These are phyloP conservation scores for Cladosporium sp. DNA, from an alignment of 2,329 filamentous ascomycete species.

Conservation along the genomic window DNA sequence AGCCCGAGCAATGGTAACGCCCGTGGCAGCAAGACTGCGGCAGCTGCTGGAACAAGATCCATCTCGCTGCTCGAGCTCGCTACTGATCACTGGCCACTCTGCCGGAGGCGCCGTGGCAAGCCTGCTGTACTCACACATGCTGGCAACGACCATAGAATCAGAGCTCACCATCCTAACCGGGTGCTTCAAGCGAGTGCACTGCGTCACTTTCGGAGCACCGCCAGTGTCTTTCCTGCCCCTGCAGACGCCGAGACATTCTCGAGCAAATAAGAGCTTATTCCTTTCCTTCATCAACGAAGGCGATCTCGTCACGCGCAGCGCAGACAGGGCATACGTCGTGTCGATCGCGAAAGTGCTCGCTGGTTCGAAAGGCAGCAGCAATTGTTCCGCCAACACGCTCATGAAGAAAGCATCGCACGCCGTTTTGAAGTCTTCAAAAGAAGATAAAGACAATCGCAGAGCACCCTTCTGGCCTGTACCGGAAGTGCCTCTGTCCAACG, in stretches of 20 bases:
- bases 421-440: neutral
- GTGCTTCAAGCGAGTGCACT: conserved; percentile 75
- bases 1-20: conserved; percentile 68
- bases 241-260: conserved; percentile 47
- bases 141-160: conserved; percentile 57
- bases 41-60: conserved; percentile 70
- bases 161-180: conserved; percentile 66
- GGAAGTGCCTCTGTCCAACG: conserved; percentile 62
- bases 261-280: conserved; percentile 64
- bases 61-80: conserved; percentile 58
- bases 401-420: conserved; percentile 16
- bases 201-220: conserved; percentile 79
- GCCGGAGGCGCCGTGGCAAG: conserved; percentile 80
- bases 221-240: conserved; percentile 70
- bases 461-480: conserved; percentile 59
- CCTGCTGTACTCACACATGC: conserved; percentile 78
- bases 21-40: conserved; percentile 67
- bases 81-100: conserved; percentile 81
- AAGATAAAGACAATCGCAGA: conserved; percentile 8
- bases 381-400: neutral
- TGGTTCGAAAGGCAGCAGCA: conserved; percentile 26
- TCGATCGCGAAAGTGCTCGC: conserved; percentile 69
- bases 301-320: conserved; percentile 67
- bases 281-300: conserved; percentile 81
- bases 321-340: conserved; percentile 71